Conservation (phyloP, 1,139 yeast genomes). For the Pichia sp. region DNA sequence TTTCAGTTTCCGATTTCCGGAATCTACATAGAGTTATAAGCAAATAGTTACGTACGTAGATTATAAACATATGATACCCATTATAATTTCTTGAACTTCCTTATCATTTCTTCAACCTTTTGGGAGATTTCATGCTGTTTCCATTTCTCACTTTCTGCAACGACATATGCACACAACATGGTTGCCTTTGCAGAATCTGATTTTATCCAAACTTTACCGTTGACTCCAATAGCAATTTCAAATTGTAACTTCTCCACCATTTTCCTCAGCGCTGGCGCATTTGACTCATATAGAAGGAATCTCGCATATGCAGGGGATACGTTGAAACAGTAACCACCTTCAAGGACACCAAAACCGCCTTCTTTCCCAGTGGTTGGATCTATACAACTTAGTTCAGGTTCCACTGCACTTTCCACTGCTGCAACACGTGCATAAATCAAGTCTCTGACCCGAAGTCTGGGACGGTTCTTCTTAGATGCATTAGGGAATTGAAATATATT, state of each 20-base stretch:
- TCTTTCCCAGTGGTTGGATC: constrained; percentile 82
- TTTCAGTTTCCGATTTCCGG: no score
- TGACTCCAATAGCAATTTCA: constrained; percentile 88
- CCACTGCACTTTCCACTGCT: constrained; percentile 62
- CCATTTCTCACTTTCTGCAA: constrained; percentile 38
- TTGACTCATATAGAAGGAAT: constrained; percentile 55
- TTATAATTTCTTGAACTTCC: constrained; percentile 12
- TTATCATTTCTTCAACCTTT: constrained; percentile 20
- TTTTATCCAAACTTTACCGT: constrained; percentile 85
- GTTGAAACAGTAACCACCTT: constrained; percentile 65
- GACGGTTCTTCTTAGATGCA: constrained; percentile 89
- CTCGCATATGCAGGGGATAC: constrained; percentile 73
- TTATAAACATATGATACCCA: background rate
- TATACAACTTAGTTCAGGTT: constrained; percentile 77
- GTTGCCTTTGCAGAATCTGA: constrained; percentile 55
- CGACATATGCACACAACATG: constrained; percentile 47
- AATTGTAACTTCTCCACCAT: constrained; percentile 64
- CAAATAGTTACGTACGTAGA: background rate
- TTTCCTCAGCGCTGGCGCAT: constrained; percentile 47
- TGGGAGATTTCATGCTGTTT: constrained; percentile 13
- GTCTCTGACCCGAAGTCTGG: constrained; percentile 70
- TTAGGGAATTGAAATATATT: constrained; percentile 86
- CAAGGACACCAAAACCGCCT: constrained; percentile 83
- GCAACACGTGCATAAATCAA: constrained; percentile 78
- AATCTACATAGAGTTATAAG: background rate